A percentile compares a stretch with the other conserved stretches of the same genome.
Evolutionary conservation across 352 stramenopile species (phyloP).

Genomic region (Globisporangium cederbergense): DNA sequence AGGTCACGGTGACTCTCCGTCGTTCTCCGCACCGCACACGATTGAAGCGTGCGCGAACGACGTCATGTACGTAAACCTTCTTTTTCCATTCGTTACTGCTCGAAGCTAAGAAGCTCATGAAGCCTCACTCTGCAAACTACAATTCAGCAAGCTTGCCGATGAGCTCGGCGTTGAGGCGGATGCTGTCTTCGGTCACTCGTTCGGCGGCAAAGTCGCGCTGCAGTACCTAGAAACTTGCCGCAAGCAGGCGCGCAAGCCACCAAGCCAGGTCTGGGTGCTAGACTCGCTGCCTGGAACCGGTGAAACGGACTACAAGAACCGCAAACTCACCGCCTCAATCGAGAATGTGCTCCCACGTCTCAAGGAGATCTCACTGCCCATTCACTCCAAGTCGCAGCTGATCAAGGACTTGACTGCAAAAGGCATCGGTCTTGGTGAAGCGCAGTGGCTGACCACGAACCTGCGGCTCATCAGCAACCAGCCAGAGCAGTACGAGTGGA

Average conservation of each 20-base stretch:
- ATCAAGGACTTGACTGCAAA: conserved; percentile 55
- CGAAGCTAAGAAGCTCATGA: background rate
- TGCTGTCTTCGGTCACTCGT: conserved; percentile 70
- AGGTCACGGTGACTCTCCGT: conserved; percentile 76
- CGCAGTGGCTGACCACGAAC: conserved; percentile 83
- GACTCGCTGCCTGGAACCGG: conserved; percentile 67
- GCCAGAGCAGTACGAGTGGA: conserved; percentile 73
- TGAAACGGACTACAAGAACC: conserved; percentile 57
- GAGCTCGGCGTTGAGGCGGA: conserved; percentile 54
- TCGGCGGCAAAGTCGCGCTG: conserved; percentile 76
- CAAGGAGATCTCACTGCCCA: conserved; percentile 71
- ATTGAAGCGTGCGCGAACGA: conserved; percentile 66
- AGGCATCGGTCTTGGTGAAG: conserved; percentile 60
- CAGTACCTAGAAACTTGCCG: conserved; percentile 59
- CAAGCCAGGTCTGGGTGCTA: conserved; percentile 66
- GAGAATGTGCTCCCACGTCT: conserved; percentile 65
- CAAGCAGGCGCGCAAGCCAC: conserved; percentile 32
- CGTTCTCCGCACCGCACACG: conserved; percentile 56
- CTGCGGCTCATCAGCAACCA: conserved; percentile 43
- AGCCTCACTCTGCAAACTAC: background rate
- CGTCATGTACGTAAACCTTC: conserved; percentile 40
- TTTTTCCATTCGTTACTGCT: background rate
- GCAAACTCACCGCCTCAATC: conserved; percentile 63
- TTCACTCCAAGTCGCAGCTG: conserved; percentile 64
- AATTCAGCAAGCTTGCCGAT: conserved; percentile 41